A percentile compares a stretch with the other conserved stretches of the same genome.
Evolutionary conservation across 164 flowering plant genomes (phyloP).

Genomic region (Liriodendron chinense): DNA sequence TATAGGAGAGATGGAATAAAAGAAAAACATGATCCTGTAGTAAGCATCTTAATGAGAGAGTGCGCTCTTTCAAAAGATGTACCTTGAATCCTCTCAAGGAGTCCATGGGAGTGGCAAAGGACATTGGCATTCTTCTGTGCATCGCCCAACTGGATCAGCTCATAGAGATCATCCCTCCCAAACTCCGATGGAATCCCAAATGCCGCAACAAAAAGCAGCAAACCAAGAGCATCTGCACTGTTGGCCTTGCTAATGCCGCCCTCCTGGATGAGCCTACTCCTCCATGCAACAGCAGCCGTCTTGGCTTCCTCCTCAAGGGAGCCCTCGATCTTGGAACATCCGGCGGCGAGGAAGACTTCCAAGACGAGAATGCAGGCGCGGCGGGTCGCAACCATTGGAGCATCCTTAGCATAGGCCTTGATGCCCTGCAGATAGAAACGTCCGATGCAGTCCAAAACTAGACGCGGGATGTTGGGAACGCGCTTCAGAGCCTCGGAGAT

Average conservation of each 20-base stretch:
- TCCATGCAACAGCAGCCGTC: slow-evolving; percentile 40
- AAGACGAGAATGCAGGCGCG: slow-evolving; percentile 34
- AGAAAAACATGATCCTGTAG: background rate
- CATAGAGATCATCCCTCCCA: slow-evolving; percentile 33
- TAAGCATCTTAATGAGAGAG: no score
- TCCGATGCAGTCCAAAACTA: slow-evolving; percentile 49
- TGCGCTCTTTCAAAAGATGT: background rate
- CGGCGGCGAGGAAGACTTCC: slow-evolving; percentile 38
- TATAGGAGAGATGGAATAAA: background rate
- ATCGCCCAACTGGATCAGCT: slow-evolving; percentile 33
- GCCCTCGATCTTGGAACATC: slow-evolving; percentile 21
- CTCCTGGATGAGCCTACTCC: slow-evolving; percentile 42
- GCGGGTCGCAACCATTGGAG: slow-evolving; percentile 36
- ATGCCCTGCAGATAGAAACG: slow-evolving; percentile 51
- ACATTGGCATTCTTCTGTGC: slow-evolving; percentile 27
- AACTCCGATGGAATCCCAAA: slow-evolving; percentile 49
- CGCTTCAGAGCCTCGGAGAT: slow-evolving; percentile 38
- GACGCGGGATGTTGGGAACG: slow-evolving; percentile 36
- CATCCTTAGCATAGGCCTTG: slow-evolving; percentile 34
- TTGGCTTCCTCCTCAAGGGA: slow-evolving; percentile 33
- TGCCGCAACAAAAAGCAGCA: slow-evolving; percentile 46
- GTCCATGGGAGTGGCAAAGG: slow-evolving; percentile 30
- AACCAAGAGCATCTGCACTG: slow-evolving; percentile 46
- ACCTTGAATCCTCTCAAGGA: slow-evolving; percentile 43
- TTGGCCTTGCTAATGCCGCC: slow-evolving; percentile 41